Evolutionary conservation across 2,329 filamentous ascomycete genomes (phyloP).

Genomic region (Thielaviopsis ethacetica): DNA sequence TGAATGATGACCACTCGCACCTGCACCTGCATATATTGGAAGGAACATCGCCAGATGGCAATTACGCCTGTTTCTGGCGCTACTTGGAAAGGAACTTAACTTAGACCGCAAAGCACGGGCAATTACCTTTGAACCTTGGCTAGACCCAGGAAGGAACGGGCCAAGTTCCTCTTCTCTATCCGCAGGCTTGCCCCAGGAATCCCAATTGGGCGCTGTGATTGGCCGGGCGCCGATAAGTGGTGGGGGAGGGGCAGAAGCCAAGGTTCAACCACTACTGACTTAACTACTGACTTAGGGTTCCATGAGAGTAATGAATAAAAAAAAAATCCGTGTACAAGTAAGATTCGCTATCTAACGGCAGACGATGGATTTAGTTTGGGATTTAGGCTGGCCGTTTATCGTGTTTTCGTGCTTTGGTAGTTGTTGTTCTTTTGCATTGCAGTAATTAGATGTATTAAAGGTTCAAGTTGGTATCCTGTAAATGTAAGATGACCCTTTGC

Average conservation of each 20-base stretch:
- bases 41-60: neutral
- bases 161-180: neutral
- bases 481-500: neutral
- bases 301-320: too few species aligned
- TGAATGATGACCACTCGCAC: neutral
- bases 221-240: neutral
- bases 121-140: neutral
- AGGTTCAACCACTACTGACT: neutral
- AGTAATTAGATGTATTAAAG: too few species aligned
- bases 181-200: neutral
- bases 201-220: neutral
- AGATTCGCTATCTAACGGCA: too few species aligned
- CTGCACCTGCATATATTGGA: neutral
- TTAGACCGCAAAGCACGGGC: neutral
- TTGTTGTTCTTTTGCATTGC: too few species aligned
- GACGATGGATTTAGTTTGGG: too few species aligned
- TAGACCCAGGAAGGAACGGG: neutral
- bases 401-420: too few species aligned
- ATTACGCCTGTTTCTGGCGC: neutral
- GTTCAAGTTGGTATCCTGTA: too few species aligned
- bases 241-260: constrained; percentile 2
- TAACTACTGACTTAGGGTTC: too few species aligned
- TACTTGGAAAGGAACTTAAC: neutral
- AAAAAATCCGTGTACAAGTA: too few species aligned
- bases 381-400: too few species aligned